A percentile compares a stretch with the other conserved stretches of the same genome.
phyloP scores from a whole-genome alignment of 192 early-diverging fungal genomes.

The Podila minutissima region DNA sequence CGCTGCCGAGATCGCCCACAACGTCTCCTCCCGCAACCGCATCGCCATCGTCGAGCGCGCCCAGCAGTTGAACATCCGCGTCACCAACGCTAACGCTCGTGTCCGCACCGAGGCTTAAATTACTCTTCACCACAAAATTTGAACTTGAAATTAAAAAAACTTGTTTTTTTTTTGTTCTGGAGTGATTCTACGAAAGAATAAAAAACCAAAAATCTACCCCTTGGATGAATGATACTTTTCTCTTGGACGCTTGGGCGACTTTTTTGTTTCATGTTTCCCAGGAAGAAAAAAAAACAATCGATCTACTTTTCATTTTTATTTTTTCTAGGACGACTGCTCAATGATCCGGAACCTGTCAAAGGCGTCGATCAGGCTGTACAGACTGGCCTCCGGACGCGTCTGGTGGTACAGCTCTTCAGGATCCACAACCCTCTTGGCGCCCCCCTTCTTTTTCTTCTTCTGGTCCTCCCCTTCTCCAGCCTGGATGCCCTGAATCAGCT shows the following conservation, averaged over 20 bases:
- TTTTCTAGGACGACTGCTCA: conserved; percentile 13
- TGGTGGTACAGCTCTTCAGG: conserved; percentile 28
- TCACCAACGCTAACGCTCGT: conserved; percentile 92
- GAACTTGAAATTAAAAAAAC: neutral
- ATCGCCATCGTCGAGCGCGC: conserved; percentile 93
- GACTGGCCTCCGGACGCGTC: conserved; percentile 31
- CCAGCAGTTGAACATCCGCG: conserved; percentile 95
- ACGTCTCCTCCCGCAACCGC: conserved; percentile 94
- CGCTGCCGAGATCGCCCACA: conserved; percentile 99
- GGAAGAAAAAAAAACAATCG: too few relatives aligned
- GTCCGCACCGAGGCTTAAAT: conserved; percentile 83
- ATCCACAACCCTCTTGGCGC: conserved; percentile 1
- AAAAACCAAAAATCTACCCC: neutral
- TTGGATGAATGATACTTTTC: too few relatives aligned
- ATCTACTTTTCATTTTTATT: neutral
- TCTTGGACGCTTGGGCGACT: too few relatives aligned
- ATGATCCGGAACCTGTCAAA: conserved; percentile 46
- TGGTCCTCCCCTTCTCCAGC: conserved; percentile 11
- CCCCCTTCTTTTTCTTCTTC: conserved; percentile 11
- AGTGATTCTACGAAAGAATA: conserved; percentile 3
- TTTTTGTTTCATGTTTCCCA: too few relatives aligned
- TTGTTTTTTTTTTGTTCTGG: conserved; percentile 7
- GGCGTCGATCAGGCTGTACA: conserved; percentile 32
- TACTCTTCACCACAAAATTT: neutral
- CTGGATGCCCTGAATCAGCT: conserved; percentile 30